Evolutionary conservation across 1,139 yeast genomes (phyloP), one percentile per base, ranked within the genome.

Genomic region (Kazachstania sp.): DNA sequence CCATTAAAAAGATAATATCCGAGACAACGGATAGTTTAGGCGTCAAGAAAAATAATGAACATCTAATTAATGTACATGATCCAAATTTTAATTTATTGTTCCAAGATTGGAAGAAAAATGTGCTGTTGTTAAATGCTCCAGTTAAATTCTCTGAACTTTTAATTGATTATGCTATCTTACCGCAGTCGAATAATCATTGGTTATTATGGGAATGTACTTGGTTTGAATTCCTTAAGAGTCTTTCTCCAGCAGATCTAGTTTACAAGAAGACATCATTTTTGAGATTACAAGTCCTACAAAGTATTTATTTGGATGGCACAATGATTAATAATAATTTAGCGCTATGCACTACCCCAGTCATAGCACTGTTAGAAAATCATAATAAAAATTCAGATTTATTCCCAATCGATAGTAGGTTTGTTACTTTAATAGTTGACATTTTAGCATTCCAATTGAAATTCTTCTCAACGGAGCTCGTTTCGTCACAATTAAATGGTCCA

Each of bases 151-250:
- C 37, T n/a, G 31, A 37, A 3, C 39, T 51, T 9, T 38, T 51
- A 15, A 43, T 39, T 16, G 48, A 47, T 19, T 51, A 49, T 34
- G 29, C 48, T 1, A 39, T 42, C 3, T n/a, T 47, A 4, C 51
- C 52, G 20, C 39, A 37, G 9, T 49, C 54, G 9, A 44, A 49
- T 18, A 50, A 50, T 15, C 58, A 58, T 41, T 59, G 63, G 63
- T 39, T 54, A 23, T 45, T 59, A 16, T 45, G 55, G 41, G 55
- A 57, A 41, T 47, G 57, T 1, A 53, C 60, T 3, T 59, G 63
- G 63, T 57, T 57, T 43, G 59, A 57, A 29, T 55, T 57, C 37
- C 45, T 57, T 13, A 48, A 44, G 31, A 46, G 49, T 37, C 39
- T 48, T 31, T 40, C 49, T 6, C 45, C 39, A 8, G 26, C 49